Percentiles rank a stretch among this genome's conserved stretches.
Evolutionary conservation across 2,329 filamentous ascomycete genomes (phyloP).

Genomic region (Achaetomium macrosporum): DNA sequence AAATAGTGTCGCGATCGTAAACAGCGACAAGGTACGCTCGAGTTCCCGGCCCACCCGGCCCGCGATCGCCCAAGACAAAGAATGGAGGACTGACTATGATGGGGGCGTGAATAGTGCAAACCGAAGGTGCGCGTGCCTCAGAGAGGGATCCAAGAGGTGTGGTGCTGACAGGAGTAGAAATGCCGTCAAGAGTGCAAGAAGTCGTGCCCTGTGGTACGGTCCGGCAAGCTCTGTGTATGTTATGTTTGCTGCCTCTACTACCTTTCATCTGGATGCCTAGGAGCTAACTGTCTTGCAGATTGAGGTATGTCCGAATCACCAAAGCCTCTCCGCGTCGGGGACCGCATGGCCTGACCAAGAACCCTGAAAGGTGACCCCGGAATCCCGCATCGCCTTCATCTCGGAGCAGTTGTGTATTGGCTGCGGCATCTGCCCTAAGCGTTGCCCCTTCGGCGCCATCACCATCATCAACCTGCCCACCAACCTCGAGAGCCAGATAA

Average conservation of each 20-base stretch:
- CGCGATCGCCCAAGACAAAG: constrained; percentile 24
- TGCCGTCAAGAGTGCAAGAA: constrained; percentile 99
- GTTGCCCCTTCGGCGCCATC: constrained; percentile 97
- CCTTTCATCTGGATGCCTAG: constrained; percentile 56
- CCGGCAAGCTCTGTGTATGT: constrained; percentile 61
- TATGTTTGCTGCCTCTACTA: constrained; percentile 28
- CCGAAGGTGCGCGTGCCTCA: constrained; percentile 57
- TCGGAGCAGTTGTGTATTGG: constrained; percentile 95
- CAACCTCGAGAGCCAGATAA: constrained; percentile 96
- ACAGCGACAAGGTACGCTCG: constrained; percentile 80
- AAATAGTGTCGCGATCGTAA: constrained; percentile 93
- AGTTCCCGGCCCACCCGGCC: constrained; percentile 33
- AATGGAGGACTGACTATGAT: constrained; percentile 30
- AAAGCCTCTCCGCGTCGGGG: background rate
- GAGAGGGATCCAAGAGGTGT: background rate
- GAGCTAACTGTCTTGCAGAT: constrained; percentile 20
- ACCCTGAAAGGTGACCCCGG: constrained; percentile 69
- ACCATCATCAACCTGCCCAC: constrained; percentile 99
- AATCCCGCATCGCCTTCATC: constrained; percentile 95
- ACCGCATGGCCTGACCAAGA: constrained; percentile 65
- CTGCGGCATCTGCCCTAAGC: constrained; percentile 99
- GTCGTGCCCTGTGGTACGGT: constrained; percentile 93
- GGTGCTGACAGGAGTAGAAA: constrained; percentile 54
- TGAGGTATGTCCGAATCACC: constrained; percentile 16
- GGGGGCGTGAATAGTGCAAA: constrained; percentile 61